Conservation (phyloP, 352 stramenopile species). For the Pilasporangium apinafurcum region DNA sequence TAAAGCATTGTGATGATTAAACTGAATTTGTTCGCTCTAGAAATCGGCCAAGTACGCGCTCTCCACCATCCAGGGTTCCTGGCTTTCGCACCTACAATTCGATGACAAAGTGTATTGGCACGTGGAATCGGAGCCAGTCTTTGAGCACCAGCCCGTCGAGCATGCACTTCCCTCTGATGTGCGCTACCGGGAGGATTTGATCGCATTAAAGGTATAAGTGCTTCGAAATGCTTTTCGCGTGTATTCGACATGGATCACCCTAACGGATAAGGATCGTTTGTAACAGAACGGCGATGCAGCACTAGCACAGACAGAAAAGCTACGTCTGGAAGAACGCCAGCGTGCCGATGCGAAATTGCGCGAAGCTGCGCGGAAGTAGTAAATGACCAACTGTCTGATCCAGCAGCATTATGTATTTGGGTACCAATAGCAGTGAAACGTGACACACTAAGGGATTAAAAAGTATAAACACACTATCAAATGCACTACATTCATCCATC, state of each 20-base stretch:
- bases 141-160: slow-evolving; percentile 37
- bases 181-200: slow-evolving; percentile 56
- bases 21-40: slow-evolving; percentile 6
- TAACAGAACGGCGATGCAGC: slow-evolving; percentile 36
- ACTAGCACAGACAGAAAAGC: slow-evolving; percentile 58
- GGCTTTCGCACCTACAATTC: slow-evolving; percentile 64
- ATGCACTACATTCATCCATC: too few relatives aligned
- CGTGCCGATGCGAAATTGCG: slow-evolving; percentile 43
- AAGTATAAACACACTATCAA: too few relatives aligned
- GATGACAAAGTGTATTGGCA: slow-evolving; percentile 76
- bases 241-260: too few relatives aligned
- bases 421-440: too few relatives aligned
- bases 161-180: slow-evolving; percentile 49
- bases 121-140: slow-evolving; percentile 57
- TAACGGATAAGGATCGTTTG: too few relatives aligned
- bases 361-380: too few relatives aligned
- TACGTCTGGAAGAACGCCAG: slow-evolving; percentile 65
- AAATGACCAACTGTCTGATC: too few relatives aligned
- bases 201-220: slow-evolving; percentile 34
- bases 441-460: too few relatives aligned
- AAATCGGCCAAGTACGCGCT: slow-evolving; percentile 39
- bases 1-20: too few relatives aligned
- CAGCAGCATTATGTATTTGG: too few relatives aligned
- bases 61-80: slow-evolving; percentile 48
- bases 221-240: too few relatives aligned